Conservation (phyloP, 352 stramenopile species). For the Halophytophthora batemanensis region DNA sequence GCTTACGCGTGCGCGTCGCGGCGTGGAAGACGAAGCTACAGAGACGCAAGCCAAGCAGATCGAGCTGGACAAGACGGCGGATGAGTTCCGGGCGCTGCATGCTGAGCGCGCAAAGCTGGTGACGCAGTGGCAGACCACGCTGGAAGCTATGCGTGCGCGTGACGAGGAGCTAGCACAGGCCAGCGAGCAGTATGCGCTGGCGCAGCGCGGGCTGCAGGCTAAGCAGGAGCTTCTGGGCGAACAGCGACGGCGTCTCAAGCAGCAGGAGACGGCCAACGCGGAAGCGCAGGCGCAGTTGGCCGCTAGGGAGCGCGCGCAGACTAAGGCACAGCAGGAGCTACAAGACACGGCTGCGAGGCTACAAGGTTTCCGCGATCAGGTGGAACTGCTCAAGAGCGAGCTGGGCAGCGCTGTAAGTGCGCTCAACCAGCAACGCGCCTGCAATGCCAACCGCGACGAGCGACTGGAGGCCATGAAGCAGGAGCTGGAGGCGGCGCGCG, state of each 20-base stretch:
- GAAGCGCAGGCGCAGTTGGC: constrained; percentile 77
- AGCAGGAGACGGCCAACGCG: constrained; percentile 84
- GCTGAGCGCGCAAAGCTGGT: constrained; percentile 92
- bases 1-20: constrained; percentile 73
- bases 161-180: constrained; percentile 92
- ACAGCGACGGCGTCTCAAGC: constrained; percentile 76
- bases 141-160: constrained; percentile 91
- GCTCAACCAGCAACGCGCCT: constrained; percentile 74
- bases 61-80: constrained; percentile 93
- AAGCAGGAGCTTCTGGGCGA: constrained; percentile 75
- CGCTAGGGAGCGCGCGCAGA: constrained; percentile 65
- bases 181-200: constrained; percentile 86
- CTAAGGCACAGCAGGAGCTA: constrained; percentile 67
- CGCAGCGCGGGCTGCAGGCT: constrained; percentile 42
- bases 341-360: constrained; percentile 52
- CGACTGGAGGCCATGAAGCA: constrained; percentile 81
- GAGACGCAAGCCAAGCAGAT: constrained; percentile 95
- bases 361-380: constrained; percentile 87
- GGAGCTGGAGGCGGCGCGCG: constrained; percentile 57
- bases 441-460: constrained; percentile 70
- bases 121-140: constrained; percentile 93
- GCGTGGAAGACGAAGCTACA: constrained; percentile 80
- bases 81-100: constrained; percentile 93
- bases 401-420: constrained; percentile 83
- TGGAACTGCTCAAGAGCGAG: constrained; percentile 92